These are phyloP conservation scores for Pythium apleroticum DNA, from an alignment of 352 stramenopile species.

Conservation along the genomic window DNA sequence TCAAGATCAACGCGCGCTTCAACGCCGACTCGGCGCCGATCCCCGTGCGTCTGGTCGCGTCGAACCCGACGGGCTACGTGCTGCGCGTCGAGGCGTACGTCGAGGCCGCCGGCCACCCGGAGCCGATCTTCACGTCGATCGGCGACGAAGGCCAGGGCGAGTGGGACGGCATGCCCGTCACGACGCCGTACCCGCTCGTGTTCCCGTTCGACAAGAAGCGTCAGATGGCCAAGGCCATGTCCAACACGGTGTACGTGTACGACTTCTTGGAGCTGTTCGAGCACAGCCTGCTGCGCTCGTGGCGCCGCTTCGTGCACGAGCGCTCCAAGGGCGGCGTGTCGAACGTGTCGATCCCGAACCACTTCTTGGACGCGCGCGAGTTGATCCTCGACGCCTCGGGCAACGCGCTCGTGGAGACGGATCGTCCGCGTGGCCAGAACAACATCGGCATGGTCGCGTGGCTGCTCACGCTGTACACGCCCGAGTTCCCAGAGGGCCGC, in stretches of 20 bases:
- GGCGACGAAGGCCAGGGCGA: slow-evolving; percentile 86
- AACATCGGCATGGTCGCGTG: slow-evolving; percentile 99
- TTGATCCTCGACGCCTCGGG: slow-evolving; percentile 90
- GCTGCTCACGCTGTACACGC: slow-evolving; percentile 97
- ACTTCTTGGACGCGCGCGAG: slow-evolving; percentile 94
- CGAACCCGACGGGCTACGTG: slow-evolving; percentile 98
- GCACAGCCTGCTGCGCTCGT: slow-evolving; percentile 93
- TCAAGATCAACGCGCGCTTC: slow-evolving; percentile 95
- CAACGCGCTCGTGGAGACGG: slow-evolving; percentile 53
- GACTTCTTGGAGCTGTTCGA: slow-evolving; percentile 99
- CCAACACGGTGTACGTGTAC: slow-evolving; percentile 99
- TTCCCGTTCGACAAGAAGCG: slow-evolving; percentile 95
- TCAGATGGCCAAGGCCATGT: slow-evolving; percentile 91
- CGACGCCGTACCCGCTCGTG: slow-evolving; percentile 96
- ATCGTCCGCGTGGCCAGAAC: slow-evolving; percentile 94
- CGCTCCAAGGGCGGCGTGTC: slow-evolving; percentile 59
- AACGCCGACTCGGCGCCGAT: slow-evolving; percentile 93
- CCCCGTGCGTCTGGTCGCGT: slow-evolving; percentile 94
- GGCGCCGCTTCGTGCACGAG: slow-evolving; percentile 89
- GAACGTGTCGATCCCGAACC: slow-evolving; percentile 80
- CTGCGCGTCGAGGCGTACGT: slow-evolving; percentile 99
- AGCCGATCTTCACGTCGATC: slow-evolving; percentile 90
- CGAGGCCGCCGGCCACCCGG: slow-evolving; percentile 88
- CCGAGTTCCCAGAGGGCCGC: slow-evolving; percentile 96
- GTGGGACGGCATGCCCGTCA: slow-evolving; percentile 95